Percentiles rank a stretch among this genome's conserved stretches.
phyloP scores from a whole-genome alignment of 805 yeast species.

The Schizosaccharomyces octosporus region DNA sequence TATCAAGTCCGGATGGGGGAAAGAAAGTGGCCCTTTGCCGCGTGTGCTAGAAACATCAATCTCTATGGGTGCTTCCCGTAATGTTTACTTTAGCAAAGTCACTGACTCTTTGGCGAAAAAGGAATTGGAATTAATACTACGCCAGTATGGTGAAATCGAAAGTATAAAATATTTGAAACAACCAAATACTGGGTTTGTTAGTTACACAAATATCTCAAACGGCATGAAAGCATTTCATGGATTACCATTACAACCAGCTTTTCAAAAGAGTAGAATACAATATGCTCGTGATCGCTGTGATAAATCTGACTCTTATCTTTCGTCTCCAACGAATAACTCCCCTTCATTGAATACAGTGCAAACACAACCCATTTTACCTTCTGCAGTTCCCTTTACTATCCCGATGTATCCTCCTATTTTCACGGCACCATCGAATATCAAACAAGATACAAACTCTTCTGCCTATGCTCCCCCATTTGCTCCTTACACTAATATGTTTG shows the following conservation, averaged over 20 bases:
- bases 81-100: constrained; percentile 67
- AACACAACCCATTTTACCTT: too few species aligned
- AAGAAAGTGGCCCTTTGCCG: constrained; percentile 77
- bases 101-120: constrained; percentile 21
- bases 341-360: too few species aligned
- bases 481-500: too few species aligned
- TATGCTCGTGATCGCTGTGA: background rate
- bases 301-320: too few species aligned
- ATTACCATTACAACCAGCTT: background rate
- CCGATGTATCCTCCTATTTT: too few species aligned
- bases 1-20: constrained; percentile 93
- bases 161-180: constrained; percentile 71
- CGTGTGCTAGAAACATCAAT: constrained; percentile 73
- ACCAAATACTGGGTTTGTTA: constrained; percentile 71
- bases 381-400: too few species aligned
- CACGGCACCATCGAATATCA: too few species aligned
- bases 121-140: constrained; percentile 33
- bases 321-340: too few species aligned
- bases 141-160: constrained; percentile 65
- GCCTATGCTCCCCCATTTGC: too few species aligned
- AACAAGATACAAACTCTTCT: too few species aligned
- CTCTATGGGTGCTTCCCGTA: constrained; percentile 80
- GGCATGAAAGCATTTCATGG: constrained; percentile 87
- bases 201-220: constrained; percentile 70
- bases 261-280: background rate